Base-by-base conservation (phyloP, 2,329 filamentous ascomycete species). In the Taxawa tesnikishii region DNA sequence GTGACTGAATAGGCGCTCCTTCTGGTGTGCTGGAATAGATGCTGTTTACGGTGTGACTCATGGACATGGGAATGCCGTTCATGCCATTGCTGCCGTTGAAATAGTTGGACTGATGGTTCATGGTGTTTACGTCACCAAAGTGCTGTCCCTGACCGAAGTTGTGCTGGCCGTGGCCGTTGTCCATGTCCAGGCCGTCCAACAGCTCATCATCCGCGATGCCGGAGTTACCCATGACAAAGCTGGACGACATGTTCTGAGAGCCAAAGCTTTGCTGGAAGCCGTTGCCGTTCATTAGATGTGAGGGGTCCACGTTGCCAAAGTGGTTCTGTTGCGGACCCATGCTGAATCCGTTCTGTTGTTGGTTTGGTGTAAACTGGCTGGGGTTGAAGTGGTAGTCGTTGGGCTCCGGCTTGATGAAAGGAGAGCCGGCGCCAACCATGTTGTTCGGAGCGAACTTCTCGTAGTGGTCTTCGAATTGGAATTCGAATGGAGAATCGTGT, bases 11-110 rank as follows among this genome's bases (percentile, higher is more conserved):
- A 5, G 88, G 85, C 32, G 84, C 80, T 32, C 84, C 84, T 39
- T 96, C 88, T 3, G 88, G 87, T 2, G 87, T 94, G 53, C 83
- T 83, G 13, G 88, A 94, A 57, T 81, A 96, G 39, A 83, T 75
- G 49, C n/a, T n/a, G 19, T 58, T 55, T 42, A 81, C 79, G 50
- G 84, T 75, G 36, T 80, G 76, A 46, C 79, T 70, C 38, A 75
- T 70, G 23, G 79, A 55, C 19, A 67, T 58, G 15, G 36, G 62
- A 51, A 38, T 38, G 26, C 41, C 47, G 39, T 44, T 54, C 26
- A 24, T 60, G 34, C 61, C 62, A 8, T 62, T 48, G 41, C 45
- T 71, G 67, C 50, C 48, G 37, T 51, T 46, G 37, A 50, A 47
- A 33, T 43, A 44, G 36, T 40, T 46, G 38, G 42, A 43, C 21